Conservation (phyloP, 75 land plant species). For the Cryptomeria japonica region DNA sequence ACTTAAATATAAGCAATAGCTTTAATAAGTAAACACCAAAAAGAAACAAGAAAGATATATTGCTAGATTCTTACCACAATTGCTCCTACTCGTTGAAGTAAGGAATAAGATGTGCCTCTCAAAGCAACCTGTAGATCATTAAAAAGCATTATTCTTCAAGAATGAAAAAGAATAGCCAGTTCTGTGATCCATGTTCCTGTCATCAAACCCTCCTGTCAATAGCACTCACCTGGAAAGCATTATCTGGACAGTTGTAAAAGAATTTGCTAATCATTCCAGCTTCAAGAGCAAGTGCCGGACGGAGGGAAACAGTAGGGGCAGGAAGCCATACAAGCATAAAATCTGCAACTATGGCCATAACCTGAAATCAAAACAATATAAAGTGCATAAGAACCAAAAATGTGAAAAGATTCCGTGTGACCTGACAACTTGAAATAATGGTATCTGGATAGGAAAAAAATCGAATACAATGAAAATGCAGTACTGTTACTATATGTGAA, state of each 20-base stretch:
- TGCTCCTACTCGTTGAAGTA: conserved; percentile 90
- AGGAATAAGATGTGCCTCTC: conserved; percentile 76
- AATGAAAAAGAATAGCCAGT: not conserved
- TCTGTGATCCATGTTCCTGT: not conserved
- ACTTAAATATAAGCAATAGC: not conserved
- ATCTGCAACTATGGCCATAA: conserved; percentile 97
- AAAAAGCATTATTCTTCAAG: conserved; percentile 4
- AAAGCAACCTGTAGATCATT: conserved; percentile 67
- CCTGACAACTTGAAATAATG: not conserved
- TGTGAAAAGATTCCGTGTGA: not conserved
- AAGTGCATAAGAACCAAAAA: not conserved
- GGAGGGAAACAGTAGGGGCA: conserved; percentile 95
- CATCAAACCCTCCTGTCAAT: not conserved
- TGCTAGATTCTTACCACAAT: conserved; percentile 63
- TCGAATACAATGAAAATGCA: not conserved
- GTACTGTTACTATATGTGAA: not conserved
- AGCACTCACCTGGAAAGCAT: conserved; percentile 89
- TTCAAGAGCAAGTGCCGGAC: conserved; percentile 51
- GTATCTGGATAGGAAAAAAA: not conserved
- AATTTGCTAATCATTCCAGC: conserved; percentile 80
- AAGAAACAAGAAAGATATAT: not conserved
- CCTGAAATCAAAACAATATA: conserved; percentile 31
- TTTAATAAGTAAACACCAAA: not conserved
- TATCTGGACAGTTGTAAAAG: conserved; percentile 87
- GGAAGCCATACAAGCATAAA: conserved; percentile 99